Conservation (phyloP, 352 stramenopile genomes). For the Phytopythium chamaehyphon region DNA sequence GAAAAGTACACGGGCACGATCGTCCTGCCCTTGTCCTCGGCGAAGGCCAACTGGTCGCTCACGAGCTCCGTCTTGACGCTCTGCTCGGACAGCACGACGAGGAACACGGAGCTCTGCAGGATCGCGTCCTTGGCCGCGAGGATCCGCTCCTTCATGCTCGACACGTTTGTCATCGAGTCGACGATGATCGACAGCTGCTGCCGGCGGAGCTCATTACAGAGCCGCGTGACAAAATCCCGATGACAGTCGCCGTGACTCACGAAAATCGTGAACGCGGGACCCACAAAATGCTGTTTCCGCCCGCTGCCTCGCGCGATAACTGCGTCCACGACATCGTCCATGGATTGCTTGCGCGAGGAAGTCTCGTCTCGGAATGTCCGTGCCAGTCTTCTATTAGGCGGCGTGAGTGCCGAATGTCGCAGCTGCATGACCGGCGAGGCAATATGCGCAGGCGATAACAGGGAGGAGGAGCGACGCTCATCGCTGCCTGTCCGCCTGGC, state of each 20-base stretch:
- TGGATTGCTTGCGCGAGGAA: slow-evolving; percentile 9
- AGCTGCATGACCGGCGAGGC: background rate
- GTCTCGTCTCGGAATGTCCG: slow-evolving; percentile 2
- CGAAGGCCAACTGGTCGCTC: slow-evolving; percentile 80
- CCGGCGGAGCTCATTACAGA: slow-evolving; percentile 47
- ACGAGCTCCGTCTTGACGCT: slow-evolving; percentile 78
- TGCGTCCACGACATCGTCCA: slow-evolving; percentile 62
- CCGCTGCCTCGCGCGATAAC: slow-evolving; percentile 34
- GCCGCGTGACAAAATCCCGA: slow-evolving; percentile 51
- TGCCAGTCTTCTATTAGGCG: background rate
- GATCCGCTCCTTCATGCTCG: slow-evolving; percentile 72
- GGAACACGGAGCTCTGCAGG: slow-evolving; percentile 55
- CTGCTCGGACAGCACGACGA: slow-evolving; percentile 72
- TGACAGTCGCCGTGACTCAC: slow-evolving; percentile 77
- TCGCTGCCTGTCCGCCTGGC: background rate
- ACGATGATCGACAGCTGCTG: slow-evolving; percentile 49
- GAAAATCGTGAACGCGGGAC: slow-evolving; percentile 52
- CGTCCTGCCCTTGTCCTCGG: slow-evolving; percentile 74
- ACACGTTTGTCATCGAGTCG: slow-evolving; percentile 67
- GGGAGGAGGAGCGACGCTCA: background rate
- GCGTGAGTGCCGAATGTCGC: slow-evolving; percentile 1
- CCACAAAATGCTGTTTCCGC: slow-evolving; percentile 14
- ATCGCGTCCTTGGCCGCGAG: slow-evolving; percentile 77
- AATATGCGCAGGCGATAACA: background rate
- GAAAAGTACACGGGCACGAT: slow-evolving; percentile 75